Evolutionary conservation across 192 early-diverging fungal species (phyloP), one percentile per base, ranked within the genome.

Genomic region (Phycomyces blakesleeanus): DNA sequence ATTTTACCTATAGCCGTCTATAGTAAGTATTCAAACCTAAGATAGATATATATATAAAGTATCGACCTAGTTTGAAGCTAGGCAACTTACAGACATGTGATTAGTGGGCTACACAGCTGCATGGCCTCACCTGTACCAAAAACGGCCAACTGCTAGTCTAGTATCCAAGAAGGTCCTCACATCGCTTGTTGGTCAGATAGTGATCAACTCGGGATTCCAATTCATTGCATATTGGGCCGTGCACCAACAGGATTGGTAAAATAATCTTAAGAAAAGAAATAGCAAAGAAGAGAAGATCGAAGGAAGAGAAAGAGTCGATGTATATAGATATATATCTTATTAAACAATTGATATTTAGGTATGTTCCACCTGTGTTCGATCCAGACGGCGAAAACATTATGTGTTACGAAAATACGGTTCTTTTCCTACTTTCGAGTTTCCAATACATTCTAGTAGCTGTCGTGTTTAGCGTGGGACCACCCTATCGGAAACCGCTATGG

Each of bases 401-500:
- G 27, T 89, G 90, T 68, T 91, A 80, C 65, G 98, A 99, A 69
- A 96, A 98, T 72, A 93, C 93, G 14, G 88, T 84, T 7, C 78
- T 99, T 61, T 99, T 99, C 74, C 61, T 96, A 63, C 47, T 91
- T 3, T 93, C 91, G 18, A 92, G 90, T 50, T 99, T 87, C 75
- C 96, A 98, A 78, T 99, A 99, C 71, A 77, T 98, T 25, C 68
- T 93, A 8, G 86, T 91, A 2, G 96, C 93, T 0, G 82, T 92
- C 40, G 92, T 95, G 24, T 96, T 97, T 69, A 93, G 90, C 72
- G 93, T 93, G n/a, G 98, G 98, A 0, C 91, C 91, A 42, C 98
- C 96, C 0, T 99, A 95, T 71, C 89, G 95, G 61, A 86, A 92
- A 68, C 83, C 88, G 8, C 88, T 97, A 67, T 81, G 87, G 71